Percentiles rank a stretch among this genome's conserved stretches.
These are phyloP conservation scores for Nannochloris sp. DNA, from an alignment of 139 green algal species.

Conservation along the genomic window DNA sequence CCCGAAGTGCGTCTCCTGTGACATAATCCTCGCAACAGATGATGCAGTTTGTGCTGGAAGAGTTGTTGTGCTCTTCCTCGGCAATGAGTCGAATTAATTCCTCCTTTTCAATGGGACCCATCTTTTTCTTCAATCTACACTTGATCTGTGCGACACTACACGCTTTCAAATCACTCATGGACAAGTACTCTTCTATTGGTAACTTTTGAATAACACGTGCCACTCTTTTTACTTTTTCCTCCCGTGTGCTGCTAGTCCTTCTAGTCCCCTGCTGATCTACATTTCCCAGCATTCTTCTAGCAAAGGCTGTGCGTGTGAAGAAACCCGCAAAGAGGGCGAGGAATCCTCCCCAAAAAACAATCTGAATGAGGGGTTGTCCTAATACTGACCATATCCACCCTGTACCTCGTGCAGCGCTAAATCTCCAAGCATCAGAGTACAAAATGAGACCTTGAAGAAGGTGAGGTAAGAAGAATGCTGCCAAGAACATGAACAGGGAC, in stretches of 20 bases:
- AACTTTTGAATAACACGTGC: conserved; percentile 23
- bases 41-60: conserved; percentile 28
- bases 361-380: too few species aligned
- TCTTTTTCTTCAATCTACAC: conserved; percentile 17
- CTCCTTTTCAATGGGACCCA: conserved; percentile 30
- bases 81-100: conserved; percentile 28
- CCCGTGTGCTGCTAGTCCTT: not conserved
- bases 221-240: not conserved
- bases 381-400: not conserved
- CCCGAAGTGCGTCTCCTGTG: conserved; percentile 40
- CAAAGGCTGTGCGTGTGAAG: too few species aligned
- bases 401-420: not conserved
- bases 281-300: too few species aligned
- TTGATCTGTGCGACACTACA: conserved; percentile 24
- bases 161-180: conserved; percentile 27
- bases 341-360: too few species aligned
- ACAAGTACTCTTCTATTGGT: conserved; percentile 32
- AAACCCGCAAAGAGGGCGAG: too few species aligned
- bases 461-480: not conserved
- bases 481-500: not conserved
- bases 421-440: not conserved
- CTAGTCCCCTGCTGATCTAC: not conserved
- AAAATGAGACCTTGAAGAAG: not conserved
- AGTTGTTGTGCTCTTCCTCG: not conserved
- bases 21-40: conserved; percentile 53